Evolutionary conservation across 1,139 yeast species (phyloP).

Genomic region (Blastobotrys petasosporus): DNA sequence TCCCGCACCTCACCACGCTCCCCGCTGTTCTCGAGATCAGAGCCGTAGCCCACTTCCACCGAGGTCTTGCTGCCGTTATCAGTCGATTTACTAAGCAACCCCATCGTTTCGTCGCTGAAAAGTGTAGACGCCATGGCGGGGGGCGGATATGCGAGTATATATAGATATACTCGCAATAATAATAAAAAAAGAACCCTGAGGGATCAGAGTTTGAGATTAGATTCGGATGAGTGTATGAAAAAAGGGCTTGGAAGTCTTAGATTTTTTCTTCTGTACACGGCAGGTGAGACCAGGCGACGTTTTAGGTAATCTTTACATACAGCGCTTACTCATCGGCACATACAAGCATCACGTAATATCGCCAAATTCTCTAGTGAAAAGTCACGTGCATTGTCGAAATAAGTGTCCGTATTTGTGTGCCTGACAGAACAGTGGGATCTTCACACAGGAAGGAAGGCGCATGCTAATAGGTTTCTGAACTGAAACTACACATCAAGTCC

Average conservation of each 20-base stretch:
- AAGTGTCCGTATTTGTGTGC: too few species aligned
- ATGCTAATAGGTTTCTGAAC: too few species aligned
- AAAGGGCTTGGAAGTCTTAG: not conserved
- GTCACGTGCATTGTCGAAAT: conserved; percentile 1
- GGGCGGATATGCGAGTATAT: not conserved
- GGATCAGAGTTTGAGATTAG: not conserved
- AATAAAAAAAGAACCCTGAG: too few species aligned
- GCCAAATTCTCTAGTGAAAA: not conserved
- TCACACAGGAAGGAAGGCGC: too few species aligned
- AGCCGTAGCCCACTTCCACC: conserved; percentile 5
- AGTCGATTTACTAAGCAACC: not conserved
- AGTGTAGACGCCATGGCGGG: not conserved
- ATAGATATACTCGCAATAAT: not conserved
- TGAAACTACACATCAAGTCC: too few species aligned
- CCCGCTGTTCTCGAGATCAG: conserved; percentile 1
- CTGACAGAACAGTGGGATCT: too few species aligned
- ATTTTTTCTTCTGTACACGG: not conserved
- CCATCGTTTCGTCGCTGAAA: conserved; percentile 1
- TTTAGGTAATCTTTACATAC: not conserved
- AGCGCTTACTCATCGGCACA: not conserved
- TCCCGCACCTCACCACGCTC: conserved; percentile 6
- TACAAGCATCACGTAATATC: conserved; percentile 1
- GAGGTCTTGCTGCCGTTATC: not conserved
- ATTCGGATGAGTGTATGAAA: not conserved
- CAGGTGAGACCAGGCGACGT: not conserved